These are phyloP conservation scores for Phyllosticta citriasiana DNA, from an alignment of 2,329 filamentous ascomycete genomes.

Conservation along the genomic window DNA sequence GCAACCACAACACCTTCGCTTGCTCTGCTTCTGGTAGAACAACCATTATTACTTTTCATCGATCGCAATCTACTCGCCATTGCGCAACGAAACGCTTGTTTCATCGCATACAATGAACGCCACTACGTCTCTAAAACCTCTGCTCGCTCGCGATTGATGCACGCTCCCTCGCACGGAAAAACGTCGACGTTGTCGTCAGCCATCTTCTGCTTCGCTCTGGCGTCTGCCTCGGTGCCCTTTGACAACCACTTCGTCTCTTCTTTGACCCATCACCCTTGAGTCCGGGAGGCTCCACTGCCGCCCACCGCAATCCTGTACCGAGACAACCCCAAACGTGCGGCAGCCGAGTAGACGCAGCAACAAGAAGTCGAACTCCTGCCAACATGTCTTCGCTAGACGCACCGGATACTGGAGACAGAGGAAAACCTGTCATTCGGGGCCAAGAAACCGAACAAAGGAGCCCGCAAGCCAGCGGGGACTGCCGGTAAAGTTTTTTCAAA, in stretches of 20 bases:
- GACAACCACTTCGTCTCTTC: background rate
- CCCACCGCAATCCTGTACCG: background rate
- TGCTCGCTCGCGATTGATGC: background rate
- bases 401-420: background rate
- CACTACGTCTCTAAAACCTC: background rate
- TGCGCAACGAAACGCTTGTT: background rate
- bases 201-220: background rate
- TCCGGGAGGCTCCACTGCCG: background rate
- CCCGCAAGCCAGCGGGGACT: background rate
- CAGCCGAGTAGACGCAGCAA: background rate
- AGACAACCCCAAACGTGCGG: background rate
- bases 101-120: background rate
- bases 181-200: background rate
- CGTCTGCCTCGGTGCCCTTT: background rate
- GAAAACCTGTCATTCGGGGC: background rate
- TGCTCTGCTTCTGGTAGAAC: slow-evolving; percentile 5
- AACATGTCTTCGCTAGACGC: background rate
- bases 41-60: background rate
- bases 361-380: background rate
- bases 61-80: background rate
- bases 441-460: background rate
- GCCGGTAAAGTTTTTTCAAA: background rate
- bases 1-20: background rate
- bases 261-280: background rate
- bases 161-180: background rate